Percentiles rank a stretch among this genome's conserved stretches.
Conservation (phyloP, 495 filamentous ascomycete genomes). For the Pseudomonodictys pantanalensis region DNA sequence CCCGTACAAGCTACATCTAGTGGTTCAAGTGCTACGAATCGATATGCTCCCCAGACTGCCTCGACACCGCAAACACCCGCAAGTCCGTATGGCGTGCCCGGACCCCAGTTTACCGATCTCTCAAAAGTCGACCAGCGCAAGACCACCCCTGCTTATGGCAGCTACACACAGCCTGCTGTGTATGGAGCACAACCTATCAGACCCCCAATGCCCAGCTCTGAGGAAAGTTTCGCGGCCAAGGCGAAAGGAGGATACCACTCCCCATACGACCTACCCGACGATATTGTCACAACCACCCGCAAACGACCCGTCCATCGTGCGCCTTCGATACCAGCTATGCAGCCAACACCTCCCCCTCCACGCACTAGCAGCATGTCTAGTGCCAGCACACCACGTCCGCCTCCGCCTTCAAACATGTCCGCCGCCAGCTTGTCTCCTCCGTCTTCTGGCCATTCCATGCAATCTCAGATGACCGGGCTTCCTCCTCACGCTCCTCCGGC, state of each 20-base stretch:
- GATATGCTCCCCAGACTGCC: slow-evolving; percentile 24
- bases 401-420: slow-evolving; percentile 39
- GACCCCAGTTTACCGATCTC: slow-evolving; percentile 35
- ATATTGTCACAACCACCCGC: slow-evolving; percentile 68
- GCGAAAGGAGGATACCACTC: slow-evolving; percentile 87
- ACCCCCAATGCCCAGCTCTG: slow-evolving; percentile 37
- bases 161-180: slow-evolving; percentile 32
- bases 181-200: slow-evolving; percentile 47
- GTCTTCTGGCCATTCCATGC: slow-evolving; percentile 36
- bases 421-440: slow-evolving; percentile 36
- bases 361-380: slow-evolving; percentile 60
- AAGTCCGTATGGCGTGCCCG: slow-evolving; percentile 17
- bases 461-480: slow-evolving; percentile 23
- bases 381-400: slow-evolving; percentile 29
- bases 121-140: slow-evolving; percentile 27
- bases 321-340: slow-evolving; percentile 36
- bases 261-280: slow-evolving; percentile 92
- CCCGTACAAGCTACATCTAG: slow-evolving; percentile 2
- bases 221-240: slow-evolving; percentile 82
- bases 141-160: slow-evolving; percentile 17
- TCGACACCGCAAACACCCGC: slow-evolving; percentile 8
- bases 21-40: slow-evolving; percentile 5
- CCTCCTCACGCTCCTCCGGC: slow-evolving; percentile 2
- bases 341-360: slow-evolving; percentile 46
- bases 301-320: slow-evolving; percentile 52